Conservation (phyloP, 2,329 filamentous ascomycete species). For the Penicillium capsulatum region DNA sequence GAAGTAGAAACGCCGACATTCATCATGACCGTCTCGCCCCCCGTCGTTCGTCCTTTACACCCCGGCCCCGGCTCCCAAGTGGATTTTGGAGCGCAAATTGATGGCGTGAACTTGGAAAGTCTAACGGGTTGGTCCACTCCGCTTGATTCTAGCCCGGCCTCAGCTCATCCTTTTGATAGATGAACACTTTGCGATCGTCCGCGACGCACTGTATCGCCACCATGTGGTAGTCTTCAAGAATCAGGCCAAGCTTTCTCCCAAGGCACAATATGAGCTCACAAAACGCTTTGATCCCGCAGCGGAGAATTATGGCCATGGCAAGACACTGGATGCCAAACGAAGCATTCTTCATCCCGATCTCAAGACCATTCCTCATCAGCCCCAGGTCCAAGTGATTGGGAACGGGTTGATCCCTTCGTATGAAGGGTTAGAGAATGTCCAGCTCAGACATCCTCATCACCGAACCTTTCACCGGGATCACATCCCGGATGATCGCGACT, state of each 20-base stretch:
- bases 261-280: conserved; percentile 70
- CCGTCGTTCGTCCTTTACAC: conserved; percentile 23
- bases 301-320: conserved; percentile 69
- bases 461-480: conserved; percentile 66
- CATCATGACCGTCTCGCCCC: conserved; percentile 7
- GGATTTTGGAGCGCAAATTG: conserved; percentile 59
- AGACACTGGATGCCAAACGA: conserved; percentile 63
- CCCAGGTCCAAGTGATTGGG: conserved; percentile 75
- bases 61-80: conserved; percentile 36
- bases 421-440: conserved; percentile 65
- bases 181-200: conserved; percentile 60
- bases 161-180: conserved; percentile 41
- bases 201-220: conserved; percentile 61
- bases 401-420: conserved; percentile 67
- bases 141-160: background rate
- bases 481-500: conserved; percentile 59
- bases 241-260: conserved; percentile 60
- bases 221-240: conserved; percentile 69
- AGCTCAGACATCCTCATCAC: conserved; percentile 71
- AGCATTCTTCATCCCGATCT: conserved; percentile 71
- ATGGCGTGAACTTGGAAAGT: conserved; percentile 58
- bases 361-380: conserved; percentile 75
- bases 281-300: conserved; percentile 66
- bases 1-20: no score
- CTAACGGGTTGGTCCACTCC: conserved; percentile 52